These are phyloP conservation scores for Paramecium sonneborni DNA, from an alignment of 73 alveolate genomes.

Conservation along the genomic window DNA sequence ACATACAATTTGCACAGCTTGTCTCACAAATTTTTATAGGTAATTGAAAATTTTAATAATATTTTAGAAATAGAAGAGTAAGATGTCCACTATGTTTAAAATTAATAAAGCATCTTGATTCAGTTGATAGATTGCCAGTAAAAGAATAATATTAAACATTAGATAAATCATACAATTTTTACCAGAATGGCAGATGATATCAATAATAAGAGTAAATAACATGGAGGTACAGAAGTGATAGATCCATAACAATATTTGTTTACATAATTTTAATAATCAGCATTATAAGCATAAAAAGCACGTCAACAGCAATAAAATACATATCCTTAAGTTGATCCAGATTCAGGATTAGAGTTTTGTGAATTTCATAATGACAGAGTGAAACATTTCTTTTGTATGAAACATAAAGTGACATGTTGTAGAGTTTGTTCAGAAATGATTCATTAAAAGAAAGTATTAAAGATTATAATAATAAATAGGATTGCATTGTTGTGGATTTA, in stretches of 20 bases:
- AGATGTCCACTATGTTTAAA: slow-evolving; percentile 95
- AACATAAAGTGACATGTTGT: slow-evolving; percentile 91
- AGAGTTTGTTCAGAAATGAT: slow-evolving; percentile 88
- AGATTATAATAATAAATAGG: not conserved
- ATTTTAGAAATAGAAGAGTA: slow-evolving; percentile 81
- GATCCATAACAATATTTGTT: slow-evolving; percentile 49
- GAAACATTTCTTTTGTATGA: slow-evolving; percentile 95
- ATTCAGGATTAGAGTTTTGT: slow-evolving; percentile 76
- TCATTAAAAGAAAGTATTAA: slow-evolving; percentile 84
- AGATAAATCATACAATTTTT: slow-evolving; percentile 69
- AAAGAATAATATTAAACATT: slow-evolving; percentile 59
- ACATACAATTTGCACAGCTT: slow-evolving; percentile 94
- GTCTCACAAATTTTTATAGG: slow-evolving; percentile 86
- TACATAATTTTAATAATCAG: slow-evolving; percentile 41
- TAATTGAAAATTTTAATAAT: slow-evolving; percentile 58
- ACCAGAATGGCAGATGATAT: slow-evolving; percentile 60
- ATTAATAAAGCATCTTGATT: slow-evolving; percentile 90
- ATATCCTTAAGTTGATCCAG: slow-evolving; percentile 57
- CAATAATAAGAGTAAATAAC: slow-evolving; percentile 54
- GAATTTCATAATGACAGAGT: slow-evolving; percentile 89
- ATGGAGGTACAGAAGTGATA: slow-evolving; percentile 53
- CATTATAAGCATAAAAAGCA: slow-evolving; percentile 32
- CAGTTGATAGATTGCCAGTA: slow-evolving; percentile 92
- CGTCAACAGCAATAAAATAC: not conserved
- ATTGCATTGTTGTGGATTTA: slow-evolving; percentile 46